These are phyloP conservation scores for Pythium aristosporum DNA, from an alignment of 352 stramenopile species.

Conservation along the genomic window DNA sequence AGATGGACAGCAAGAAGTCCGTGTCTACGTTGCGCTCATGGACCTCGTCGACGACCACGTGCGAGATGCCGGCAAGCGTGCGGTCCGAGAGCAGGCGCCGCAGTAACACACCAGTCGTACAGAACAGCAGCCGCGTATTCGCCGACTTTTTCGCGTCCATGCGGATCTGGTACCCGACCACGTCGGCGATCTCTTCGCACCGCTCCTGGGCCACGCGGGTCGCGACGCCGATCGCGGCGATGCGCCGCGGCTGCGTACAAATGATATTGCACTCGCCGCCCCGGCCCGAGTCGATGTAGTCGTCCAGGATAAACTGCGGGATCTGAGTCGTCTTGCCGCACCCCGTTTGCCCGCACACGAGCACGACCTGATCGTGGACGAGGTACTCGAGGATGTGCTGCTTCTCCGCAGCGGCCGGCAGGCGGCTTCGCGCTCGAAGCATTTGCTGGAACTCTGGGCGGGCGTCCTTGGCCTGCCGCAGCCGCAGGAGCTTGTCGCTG, in stretches of 20 bases:
- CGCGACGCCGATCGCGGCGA: constrained; percentile 96
- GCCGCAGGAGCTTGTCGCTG: constrained; percentile 46
- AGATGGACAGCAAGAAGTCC: constrained; percentile 94
- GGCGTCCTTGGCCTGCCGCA: constrained; percentile 40
- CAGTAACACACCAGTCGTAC: constrained; percentile 95
- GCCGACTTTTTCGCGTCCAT: constrained; percentile 90
- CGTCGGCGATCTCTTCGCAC: constrained; percentile 81
- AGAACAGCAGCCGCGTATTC: constrained; percentile 93
- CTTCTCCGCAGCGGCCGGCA: constrained; percentile 65
- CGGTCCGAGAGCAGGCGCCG: constrained; percentile 91
- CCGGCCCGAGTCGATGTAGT: constrained; percentile 80
- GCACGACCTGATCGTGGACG: constrained; percentile 83
- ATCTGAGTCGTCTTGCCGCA: constrained; percentile 97
- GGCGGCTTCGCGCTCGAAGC: constrained; percentile 42
- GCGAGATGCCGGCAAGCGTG: constrained; percentile 87
- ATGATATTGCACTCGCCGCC: constrained; percentile 94
- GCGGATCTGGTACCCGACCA: constrained; percentile 95
- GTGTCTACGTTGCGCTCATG: constrained; percentile 97
- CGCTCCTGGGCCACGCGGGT: constrained; percentile 94
- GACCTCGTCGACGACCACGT: constrained; percentile 99
- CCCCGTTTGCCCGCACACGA: constrained; percentile 95
- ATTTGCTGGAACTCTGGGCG: constrained; percentile 59
- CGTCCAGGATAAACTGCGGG: constrained; percentile 96
- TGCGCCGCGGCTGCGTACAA: constrained; percentile 93
- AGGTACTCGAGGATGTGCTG: constrained; percentile 55